A percentile compares a stretch with the other conserved stretches of the same genome.
Conservation (phyloP, 2,329 filamentous ascomycete genomes). For the Nothophoma quercina region DNA sequence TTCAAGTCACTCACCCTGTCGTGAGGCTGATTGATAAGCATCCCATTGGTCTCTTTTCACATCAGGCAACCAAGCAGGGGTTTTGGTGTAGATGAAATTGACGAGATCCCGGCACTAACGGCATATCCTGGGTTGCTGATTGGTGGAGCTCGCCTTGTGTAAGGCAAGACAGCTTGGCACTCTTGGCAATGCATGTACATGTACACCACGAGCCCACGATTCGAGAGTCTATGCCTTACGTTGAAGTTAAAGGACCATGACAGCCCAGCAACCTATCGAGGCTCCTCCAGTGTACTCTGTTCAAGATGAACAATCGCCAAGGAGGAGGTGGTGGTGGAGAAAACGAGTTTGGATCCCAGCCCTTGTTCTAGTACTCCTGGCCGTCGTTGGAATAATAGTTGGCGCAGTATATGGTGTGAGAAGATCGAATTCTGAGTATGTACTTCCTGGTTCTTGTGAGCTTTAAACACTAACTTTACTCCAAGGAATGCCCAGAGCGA, state of each 20-base stretch:
- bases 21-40: neutral
- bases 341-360: conserved; percentile 3
- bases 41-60: neutral
- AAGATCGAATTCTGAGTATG: neutral
- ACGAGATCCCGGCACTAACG: conserved; percentile 1
- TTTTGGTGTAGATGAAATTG: neutral
- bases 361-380: neutral
- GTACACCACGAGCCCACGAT: neutral
- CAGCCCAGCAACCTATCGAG: neutral
- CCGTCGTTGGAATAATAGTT: neutral
- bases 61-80: conserved; percentile 3
- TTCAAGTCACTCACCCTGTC: neutral
- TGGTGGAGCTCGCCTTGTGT: conserved; percentile 2
- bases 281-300: neutral
- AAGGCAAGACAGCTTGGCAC: neutral
- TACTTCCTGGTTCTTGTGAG: neutral
- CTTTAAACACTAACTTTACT: neutral
- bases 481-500: neutral
- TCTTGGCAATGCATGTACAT: conserved; percentile 8
- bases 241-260: neutral
- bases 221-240: neutral
- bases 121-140: neutral
- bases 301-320: neutral
- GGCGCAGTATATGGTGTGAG: conserved; percentile 4
- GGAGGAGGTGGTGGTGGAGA: conserved; percentile 6